phyloP scores from a whole-genome alignment of 352 stramenopile genomes.

The Halophytophthora batemanensis region DNA sequence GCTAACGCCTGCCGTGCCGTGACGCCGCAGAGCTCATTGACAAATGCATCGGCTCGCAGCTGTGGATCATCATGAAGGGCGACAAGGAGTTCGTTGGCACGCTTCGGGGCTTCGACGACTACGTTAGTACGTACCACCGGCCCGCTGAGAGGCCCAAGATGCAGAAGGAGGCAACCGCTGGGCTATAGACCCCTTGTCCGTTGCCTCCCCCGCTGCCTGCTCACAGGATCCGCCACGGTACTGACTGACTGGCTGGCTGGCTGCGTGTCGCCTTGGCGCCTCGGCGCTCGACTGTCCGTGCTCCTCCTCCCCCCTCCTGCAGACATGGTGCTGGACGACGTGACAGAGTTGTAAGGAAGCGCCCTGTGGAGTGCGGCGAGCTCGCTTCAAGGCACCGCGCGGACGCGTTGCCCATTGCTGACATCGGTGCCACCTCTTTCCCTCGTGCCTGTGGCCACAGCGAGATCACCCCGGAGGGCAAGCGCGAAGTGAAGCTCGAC shows the following conservation, averaged over 20 bases:
- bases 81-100: slow-evolving; percentile 96
- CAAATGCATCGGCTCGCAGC: slow-evolving; percentile 97
- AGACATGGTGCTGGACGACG: slow-evolving; percentile 94
- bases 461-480: slow-evolving; percentile 85
- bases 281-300: too few relatives aligned
- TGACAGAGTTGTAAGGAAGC: slow-evolving; percentile 89
- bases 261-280: too few relatives aligned
- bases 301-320: slow-evolving; percentile 3
- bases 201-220: neutral
- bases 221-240: neutral
- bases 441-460: slow-evolving; percentile 24
- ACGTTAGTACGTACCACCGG: slow-evolving; percentile 87
- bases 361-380: neutral
- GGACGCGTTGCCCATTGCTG: neutral
- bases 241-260: neutral
- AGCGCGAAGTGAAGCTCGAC: slow-evolving; percentile 85
- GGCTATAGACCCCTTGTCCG: neutral
- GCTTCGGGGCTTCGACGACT: slow-evolving; percentile 95
- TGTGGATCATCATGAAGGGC: slow-evolving; percentile 99
- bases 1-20: neutral
- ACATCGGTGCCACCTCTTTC: neutral
- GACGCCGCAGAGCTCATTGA: slow-evolving; percentile 94
- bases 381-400: too few relatives aligned
- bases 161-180: too few relatives aligned
- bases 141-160: too few relatives aligned